Base-by-base conservation (phyloP, 805 yeast species). In the Saccharomycopsis microspora region DNA sequence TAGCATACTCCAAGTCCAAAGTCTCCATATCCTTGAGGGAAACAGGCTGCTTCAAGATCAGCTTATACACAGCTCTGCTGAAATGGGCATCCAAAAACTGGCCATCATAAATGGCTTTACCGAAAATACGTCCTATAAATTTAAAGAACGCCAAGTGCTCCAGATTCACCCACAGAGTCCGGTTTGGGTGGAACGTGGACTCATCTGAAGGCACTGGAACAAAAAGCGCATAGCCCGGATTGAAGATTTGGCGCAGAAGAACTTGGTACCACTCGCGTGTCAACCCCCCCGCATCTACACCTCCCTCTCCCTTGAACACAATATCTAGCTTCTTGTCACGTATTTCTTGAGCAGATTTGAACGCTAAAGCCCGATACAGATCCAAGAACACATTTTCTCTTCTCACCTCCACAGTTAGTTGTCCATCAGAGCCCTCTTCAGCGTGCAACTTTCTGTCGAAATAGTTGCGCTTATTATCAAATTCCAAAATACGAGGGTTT, bases 251-350 rank as follows among this genome's bases (percentile, higher is more conserved):
- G 53, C 96, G 72, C 0, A 96, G 80, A 42, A 93, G 65, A 4
- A 89, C 95, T 61, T 89, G 97, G 59, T 82, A 89, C 98, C 98
- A 93, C 62, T 93, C 99, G 58, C 99, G 72, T 0, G 97, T 85
- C 10, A 93, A 81, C 39, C 99, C 99, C 56, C 99, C 99, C 3
- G 96, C 98, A 70, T 93, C 99, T 43, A 93, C 85, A 56, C 97
- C 99, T 47, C 83, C 83, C 63, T 93, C 99, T 1, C 95, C 96
- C 53, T 80, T 80, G 67, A 93, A 93, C n/a, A 74, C 74, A 39
- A 93, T 78, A 44, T 83, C 89, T 55, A 93, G 66, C 55, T 80
- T 82, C 2, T 89, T 74, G 43, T 77, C 71, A 55, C 80, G 76
- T 58, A 88, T 77, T 48, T 83, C 90, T 6, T 79, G 85, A 33